Conservation (phyloP, 768 basidiomycete species). For the Mycena belliarum region DNA sequence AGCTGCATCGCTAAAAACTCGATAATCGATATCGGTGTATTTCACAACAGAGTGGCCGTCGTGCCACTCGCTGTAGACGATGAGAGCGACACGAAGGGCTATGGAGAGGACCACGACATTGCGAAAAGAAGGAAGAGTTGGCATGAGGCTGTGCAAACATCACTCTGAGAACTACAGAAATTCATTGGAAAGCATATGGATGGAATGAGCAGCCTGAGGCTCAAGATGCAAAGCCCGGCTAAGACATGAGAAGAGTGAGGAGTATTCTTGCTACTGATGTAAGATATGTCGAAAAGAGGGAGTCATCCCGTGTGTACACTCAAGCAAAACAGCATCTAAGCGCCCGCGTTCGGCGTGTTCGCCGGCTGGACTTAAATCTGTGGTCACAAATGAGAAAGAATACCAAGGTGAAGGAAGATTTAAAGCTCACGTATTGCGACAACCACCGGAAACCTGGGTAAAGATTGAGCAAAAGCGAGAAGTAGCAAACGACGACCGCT, state of each 20-base stretch:
- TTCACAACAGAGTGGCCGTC: conserved; percentile 81
- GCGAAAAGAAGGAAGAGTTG: conserved; percentile 43
- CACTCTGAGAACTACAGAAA: neutral
- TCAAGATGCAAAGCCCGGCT: neutral
- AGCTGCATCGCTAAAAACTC: conserved; percentile 93
- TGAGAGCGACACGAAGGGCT: conserved; percentile 65
- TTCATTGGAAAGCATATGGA: conserved; percentile 1
- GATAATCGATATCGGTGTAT: conserved; percentile 98
- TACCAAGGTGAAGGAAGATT: neutral
- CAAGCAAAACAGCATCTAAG: conserved; percentile 5
- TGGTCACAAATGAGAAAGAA: neutral
- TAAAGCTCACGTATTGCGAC: conserved; percentile 87
- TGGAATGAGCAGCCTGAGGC: neutral
- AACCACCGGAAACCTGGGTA: conserved; percentile 89
- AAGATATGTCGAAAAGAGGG: conserved; percentile 5
- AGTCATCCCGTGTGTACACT: neutral
- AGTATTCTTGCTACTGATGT: conserved; percentile 13
- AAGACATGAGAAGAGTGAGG: no score
- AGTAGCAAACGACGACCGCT: conserved; percentile 18
- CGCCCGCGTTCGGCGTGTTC: neutral
- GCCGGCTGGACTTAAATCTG: conserved; percentile 38
- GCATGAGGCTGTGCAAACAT: neutral
- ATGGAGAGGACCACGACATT: conserved; percentile 54
- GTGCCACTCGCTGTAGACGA: conserved; percentile 89
- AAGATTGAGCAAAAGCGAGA: conserved; percentile 2